Conservation (phyloP, 345 rosid genomes). For the Erysimum cheiranthoides region DNA sequence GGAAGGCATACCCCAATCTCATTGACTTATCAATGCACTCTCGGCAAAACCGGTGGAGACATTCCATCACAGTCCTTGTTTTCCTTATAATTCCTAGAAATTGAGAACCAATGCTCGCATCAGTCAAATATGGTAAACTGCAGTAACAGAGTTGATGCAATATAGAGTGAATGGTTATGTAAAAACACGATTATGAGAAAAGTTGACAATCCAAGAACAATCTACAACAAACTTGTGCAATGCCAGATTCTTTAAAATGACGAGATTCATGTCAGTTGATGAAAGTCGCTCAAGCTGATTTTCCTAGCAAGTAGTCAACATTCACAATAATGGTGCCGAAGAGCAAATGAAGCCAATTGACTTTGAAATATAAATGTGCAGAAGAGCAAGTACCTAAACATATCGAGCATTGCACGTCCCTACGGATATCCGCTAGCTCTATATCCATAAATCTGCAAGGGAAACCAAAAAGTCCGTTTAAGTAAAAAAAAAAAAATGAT, state of each 20-base stretch:
- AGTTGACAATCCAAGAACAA: conserved; percentile 1
- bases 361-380: conserved; percentile 18
- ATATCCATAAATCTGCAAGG: conserved; percentile 70
- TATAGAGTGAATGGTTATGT: conserved; percentile 1
- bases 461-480: conserved; percentile 18
- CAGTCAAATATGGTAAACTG: conserved; percentile 4
- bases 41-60: conserved; percentile 93
- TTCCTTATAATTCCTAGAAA: conserved; percentile 87
- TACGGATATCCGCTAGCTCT: conserved; percentile 76
- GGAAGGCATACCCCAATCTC: conserved; percentile 82
- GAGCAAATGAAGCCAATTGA: background rate
- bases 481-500: background rate
- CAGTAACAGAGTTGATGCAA: background rate
- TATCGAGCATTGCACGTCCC: conserved; percentile 88
- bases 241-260: background rate
- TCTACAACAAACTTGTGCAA: conserved; percentile 9
- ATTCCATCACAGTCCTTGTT: conserved; percentile 94
- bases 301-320: conserved; percentile 5
- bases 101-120: background rate
- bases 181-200: conserved; percentile 5
- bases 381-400: conserved; percentile 71
- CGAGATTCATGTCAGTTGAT: background rate
- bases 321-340: background rate
- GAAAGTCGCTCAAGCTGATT: conserved; percentile 11
- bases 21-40: conserved; percentile 98